Base-by-base conservation (phyloP, 306 rosid genomes). In the Fagus sylvatica region DNA sequence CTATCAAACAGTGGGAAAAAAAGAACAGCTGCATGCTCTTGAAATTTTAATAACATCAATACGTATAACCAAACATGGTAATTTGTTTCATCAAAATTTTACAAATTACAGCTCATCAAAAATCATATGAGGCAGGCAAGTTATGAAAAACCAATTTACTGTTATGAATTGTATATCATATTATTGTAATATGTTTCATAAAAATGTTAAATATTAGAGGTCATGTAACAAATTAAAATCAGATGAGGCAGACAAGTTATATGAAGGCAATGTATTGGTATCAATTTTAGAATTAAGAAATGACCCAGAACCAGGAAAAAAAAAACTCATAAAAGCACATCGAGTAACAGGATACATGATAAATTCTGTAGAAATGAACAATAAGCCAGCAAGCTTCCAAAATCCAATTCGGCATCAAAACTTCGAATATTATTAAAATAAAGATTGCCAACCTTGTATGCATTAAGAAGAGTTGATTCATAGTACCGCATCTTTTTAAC, bases 391-490 rank as follows among this genome's bases (percentile, higher is more conserved):
- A 36, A 74, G 79, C 71, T 43, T 16, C 33, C 19, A 32, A 79
- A 71, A 19, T 60, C 81, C 75, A 56, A 51, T 64, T 72, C 53
- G 66, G 62, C 41, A 73, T 79, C 13, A 72, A 55, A 74, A 60
- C 30, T 43, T 22, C 22, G 10, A n/a, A 70, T 75, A 28, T 56
- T 69, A 13, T 60, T 53, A 70, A 74, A 61, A 43, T 75, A 76
- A 53, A 46, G 55, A 82, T 69, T 42, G 78, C 77, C 33, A 80
- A 95, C 99, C 99, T 95, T 95, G 87, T 95, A 93, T 70, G 89
- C 78, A 76, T 96, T 88, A 39, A 93, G 89, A 73, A 95, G 97
- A 82, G 99, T 91, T 67, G 98, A 93, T 84, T 95, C 99, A 85
- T 86, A 93, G 74, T 68, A 84, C 61, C 98, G 93, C 91, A 80